Evolutionary conservation across 441 rosid species (phyloP), one percentile per base, ranked within the genome.

Genomic region (Populus hybrid): DNA sequence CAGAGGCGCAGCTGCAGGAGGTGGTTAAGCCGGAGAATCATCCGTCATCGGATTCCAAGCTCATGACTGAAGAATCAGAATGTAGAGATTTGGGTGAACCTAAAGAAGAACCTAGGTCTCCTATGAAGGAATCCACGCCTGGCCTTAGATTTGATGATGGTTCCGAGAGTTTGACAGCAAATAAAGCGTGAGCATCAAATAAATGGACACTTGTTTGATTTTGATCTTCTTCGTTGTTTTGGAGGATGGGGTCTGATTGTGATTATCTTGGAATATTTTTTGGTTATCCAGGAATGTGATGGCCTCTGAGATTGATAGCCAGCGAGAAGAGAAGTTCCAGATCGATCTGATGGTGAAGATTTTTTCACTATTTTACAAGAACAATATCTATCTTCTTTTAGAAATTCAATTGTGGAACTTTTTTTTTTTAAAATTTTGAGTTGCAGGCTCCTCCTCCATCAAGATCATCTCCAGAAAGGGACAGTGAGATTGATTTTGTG

Each of bases 341-440:
- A 96, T 96, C 90, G 99, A 96, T 94, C 97, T 94, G 88, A 96
- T 96, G 99, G 99, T 94, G 82, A 76, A 85, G 82, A 77, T 64
- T 77, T 70, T 76, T 6, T 53, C 57, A 46, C 9, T 6, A 30
- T 67, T 75, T 53, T 14, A 18, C 36, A 9, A 46, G 11, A 59
- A 64, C 50, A 5, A 28, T 69, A 32, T 53, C 32, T 38, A 21
- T 50, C 4, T 50, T 0, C 21, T n/a, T 30, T 34, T 26, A 18
- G 38, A 67, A 46, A 35, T 14, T 30, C 38, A 11, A 28, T 38
- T 16, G 34, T 24, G 32, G 4, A 30, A 70, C 8, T 71, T 3
- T 16, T 2, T 16, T 53, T 57, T 28, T 23, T 30, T 30, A n/a
- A 1, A 9, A 26, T 83, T 59, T 69, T 11, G 75, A 78, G 42